These are phyloP conservation scores for Talaromyces sp. DNA, from an alignment of 2,329 filamentous ascomycete genomes.

Conservation along the genomic window DNA sequence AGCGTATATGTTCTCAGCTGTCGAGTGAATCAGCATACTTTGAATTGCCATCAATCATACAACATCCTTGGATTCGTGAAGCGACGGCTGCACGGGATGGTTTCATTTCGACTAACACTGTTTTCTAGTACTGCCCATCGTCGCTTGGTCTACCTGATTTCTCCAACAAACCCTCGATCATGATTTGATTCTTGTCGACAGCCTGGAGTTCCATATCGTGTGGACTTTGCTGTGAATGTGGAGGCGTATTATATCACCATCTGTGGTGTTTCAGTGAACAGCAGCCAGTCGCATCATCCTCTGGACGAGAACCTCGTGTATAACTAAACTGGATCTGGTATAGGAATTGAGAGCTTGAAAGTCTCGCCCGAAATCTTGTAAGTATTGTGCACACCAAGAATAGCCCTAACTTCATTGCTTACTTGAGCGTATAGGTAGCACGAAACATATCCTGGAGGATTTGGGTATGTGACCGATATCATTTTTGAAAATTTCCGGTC, in stretches of 20 bases:
- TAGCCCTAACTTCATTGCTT: not conserved
- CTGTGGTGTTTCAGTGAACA: constrained; percentile 35
- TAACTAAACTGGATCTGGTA: constrained; percentile 34
- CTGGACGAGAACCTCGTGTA: constrained; percentile 34
- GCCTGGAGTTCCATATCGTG: constrained; percentile 35
- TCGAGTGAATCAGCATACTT: not conserved
- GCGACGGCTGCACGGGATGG: too few species aligned
- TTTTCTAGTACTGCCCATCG: constrained; percentile 17
- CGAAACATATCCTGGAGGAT: constrained; percentile 37
- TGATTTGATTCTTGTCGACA: constrained; percentile 30
- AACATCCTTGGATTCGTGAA: not conserved
- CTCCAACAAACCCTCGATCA: constrained; percentile 25
- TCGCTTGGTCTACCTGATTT: constrained; percentile 23
- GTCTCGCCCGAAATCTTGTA: constrained; percentile 27
- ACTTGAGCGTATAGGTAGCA: constrained; percentile 19
- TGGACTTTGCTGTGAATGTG: constrained; percentile 31
- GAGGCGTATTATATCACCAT: constrained; percentile 37
- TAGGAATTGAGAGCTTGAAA: constrained; percentile 35
- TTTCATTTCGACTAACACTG: constrained; percentile 21
- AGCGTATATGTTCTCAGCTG: not conserved
- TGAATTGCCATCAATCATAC: not conserved
- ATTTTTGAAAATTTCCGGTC: constrained; percentile 30
- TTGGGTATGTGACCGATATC: constrained; percentile 33
- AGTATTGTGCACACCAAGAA: not conserved
- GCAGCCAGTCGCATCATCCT: constrained; percentile 31